Percentiles rank a stretch among this genome's conserved stretches.
Evolutionary conservation across 305 asterid genomes (phyloP).

Genomic region (Rubia balearica): DNA sequence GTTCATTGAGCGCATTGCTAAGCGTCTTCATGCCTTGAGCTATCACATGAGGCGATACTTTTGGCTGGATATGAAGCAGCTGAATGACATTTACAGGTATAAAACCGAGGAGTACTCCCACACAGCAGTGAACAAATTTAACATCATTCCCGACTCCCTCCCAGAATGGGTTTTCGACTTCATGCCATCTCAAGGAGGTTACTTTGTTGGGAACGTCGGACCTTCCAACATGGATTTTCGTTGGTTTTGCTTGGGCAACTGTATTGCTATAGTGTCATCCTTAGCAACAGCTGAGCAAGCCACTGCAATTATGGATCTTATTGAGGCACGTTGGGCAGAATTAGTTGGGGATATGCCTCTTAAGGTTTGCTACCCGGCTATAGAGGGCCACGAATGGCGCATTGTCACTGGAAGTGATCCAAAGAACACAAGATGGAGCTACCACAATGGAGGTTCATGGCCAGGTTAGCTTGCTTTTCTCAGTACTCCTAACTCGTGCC

Average conservation of each 20-base stretch:
- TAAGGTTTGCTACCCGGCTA: slow-evolving; percentile 37
- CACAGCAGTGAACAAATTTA: slow-evolving; percentile 84
- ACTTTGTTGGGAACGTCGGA: slow-evolving; percentile 69
- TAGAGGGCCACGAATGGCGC: slow-evolving; percentile 38
- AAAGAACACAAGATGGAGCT: slow-evolving; percentile 38
- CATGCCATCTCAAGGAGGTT: slow-evolving; percentile 69
- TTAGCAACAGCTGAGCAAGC: slow-evolving; percentile 31
- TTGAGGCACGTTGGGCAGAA: slow-evolving; percentile 36
- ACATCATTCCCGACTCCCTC: slow-evolving; percentile 74
- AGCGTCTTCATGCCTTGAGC: slow-evolving; percentile 69
- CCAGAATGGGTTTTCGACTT: slow-evolving; percentile 82
- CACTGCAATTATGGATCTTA: slow-evolving; percentile 32
- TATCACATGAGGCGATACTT: slow-evolving; percentile 77
- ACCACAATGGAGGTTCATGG: slow-evolving; percentile 41
- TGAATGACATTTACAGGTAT: slow-evolving; percentile 63
- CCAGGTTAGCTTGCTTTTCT: slow-evolving; percentile 21
- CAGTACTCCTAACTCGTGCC: too few relatives aligned
- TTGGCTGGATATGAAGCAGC: slow-evolving; percentile 65
- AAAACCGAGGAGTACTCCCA: slow-evolving; percentile 85
- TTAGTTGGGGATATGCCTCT: slow-evolving; percentile 36
- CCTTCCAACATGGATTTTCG: slow-evolving; percentile 84
- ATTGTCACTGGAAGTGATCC: slow-evolving; percentile 35
- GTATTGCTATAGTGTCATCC: slow-evolving; percentile 45
- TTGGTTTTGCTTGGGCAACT: slow-evolving; percentile 79
- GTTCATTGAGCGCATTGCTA: slow-evolving; percentile 51